phyloP scores from a whole-genome alignment of 306 rosid species.

The Fragaria vesca region DNA sequence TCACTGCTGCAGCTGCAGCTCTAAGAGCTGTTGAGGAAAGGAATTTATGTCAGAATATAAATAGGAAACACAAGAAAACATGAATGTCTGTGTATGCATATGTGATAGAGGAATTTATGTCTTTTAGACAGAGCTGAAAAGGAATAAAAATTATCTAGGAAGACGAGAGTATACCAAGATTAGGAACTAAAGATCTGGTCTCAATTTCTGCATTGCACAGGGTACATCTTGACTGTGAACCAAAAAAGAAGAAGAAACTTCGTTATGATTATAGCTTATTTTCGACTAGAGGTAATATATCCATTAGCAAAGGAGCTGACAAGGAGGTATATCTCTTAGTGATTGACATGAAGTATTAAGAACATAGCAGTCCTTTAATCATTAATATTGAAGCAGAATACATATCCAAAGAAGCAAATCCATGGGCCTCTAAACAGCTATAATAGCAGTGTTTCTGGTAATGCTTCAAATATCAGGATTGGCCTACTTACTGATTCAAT shows the following conservation, averaged over 20 bases:
- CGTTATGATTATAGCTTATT: conserved; percentile 46
- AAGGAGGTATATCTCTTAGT: conserved; percentile 12
- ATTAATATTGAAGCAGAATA: background rate
- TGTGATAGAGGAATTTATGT: background rate
- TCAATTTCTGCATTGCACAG: conserved; percentile 81
- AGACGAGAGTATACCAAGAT: conserved; percentile 60
- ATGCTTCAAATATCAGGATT: conserved; percentile 22
- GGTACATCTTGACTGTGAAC: conserved; percentile 83
- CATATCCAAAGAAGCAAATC: conserved; percentile 2
- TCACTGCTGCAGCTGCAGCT: conserved; percentile 95
- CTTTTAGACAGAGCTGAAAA: background rate
- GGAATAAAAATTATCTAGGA: conserved; percentile 2
- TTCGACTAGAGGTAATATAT: conserved; percentile 35
- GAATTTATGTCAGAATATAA: conserved; percentile 19
- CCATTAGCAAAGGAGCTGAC: conserved; percentile 27
- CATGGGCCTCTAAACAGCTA: background rate
- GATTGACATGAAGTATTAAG: background rate
- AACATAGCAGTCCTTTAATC: conserved; percentile 2
- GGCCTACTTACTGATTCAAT: conserved; percentile 71
- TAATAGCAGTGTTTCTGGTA: background rate
- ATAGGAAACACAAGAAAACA: conserved; percentile 5
- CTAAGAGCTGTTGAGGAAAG: conserved; percentile 69
- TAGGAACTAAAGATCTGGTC: conserved; percentile 69
- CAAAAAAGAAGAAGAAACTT: conserved; percentile 51
- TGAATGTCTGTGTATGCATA: conserved; percentile 1